These are phyloP conservation scores for Fusarium staphyleae DNA, from an alignment of 2,329 filamentous ascomycete genomes.

Conservation along the genomic window DNA sequence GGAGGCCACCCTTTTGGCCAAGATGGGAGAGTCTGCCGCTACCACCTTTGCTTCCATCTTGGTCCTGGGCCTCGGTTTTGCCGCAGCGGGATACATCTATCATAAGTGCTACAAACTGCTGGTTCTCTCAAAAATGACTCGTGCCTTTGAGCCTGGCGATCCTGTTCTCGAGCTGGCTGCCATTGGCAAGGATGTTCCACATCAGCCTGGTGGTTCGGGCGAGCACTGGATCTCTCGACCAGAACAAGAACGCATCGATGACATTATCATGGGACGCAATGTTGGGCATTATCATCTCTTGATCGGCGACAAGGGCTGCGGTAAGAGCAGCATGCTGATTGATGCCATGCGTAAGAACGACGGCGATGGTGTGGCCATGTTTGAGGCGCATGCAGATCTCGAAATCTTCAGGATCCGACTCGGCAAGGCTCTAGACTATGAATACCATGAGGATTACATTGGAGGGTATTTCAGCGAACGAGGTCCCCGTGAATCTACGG, in stretches of 20 bases:
- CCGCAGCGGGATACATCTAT: slow-evolving; percentile 75
- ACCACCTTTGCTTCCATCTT: slow-evolving; percentile 79
- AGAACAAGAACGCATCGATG: slow-evolving; percentile 82
- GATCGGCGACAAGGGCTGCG: slow-evolving; percentile 93
- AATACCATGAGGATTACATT: slow-evolving; percentile 98
- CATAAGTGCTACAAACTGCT: slow-evolving; percentile 88
- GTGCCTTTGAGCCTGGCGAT: slow-evolving; percentile 91
- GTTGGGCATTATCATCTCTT: slow-evolving; percentile 89
- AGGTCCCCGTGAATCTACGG: slow-evolving; percentile 89
- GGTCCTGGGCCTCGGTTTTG: slow-evolving; percentile 71
- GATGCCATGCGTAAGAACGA: slow-evolving; percentile 94
- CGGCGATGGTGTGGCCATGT: slow-evolving; percentile 90
- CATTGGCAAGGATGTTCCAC: slow-evolving; percentile 62
- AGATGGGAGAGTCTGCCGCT: slow-evolving; percentile 76
- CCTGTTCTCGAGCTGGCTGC: slow-evolving; percentile 85
- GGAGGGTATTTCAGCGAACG: slow-evolving; percentile 94
- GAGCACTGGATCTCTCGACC: slow-evolving; percentile 78
- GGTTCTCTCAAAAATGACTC: slow-evolving; percentile 90
- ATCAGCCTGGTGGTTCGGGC: slow-evolving; percentile 49
- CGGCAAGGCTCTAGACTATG: slow-evolving; percentile 93
- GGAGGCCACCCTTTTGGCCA: slow-evolving; percentile 55
- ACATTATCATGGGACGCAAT: slow-evolving; percentile 77
- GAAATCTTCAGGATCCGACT: slow-evolving; percentile 94
- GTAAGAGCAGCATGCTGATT: slow-evolving; percentile 94
- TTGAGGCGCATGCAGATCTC: slow-evolving; percentile 92